Evolutionary conservation across 2,329 filamentous ascomycete genomes (phyloP).

Genomic region (Thelonectria blattea): DNA sequence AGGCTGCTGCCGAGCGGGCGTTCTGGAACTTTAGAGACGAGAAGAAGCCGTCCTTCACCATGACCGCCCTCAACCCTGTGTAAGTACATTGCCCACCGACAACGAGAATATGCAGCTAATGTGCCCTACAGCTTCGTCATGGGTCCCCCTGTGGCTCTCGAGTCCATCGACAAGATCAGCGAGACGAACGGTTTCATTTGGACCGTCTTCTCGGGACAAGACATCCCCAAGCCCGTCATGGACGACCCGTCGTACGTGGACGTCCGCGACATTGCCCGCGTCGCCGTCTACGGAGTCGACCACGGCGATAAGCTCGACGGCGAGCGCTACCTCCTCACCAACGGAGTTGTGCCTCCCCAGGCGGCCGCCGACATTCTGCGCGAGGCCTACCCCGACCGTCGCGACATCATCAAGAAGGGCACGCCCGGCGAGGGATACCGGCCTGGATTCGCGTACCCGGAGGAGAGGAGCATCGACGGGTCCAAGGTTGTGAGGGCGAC

Average conservation of each 20-base stretch:
- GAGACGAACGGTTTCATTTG: slow-evolving; percentile 32
- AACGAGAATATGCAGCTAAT: background rate
- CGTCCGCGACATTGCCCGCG: slow-evolving; percentile 33
- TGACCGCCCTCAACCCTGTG: slow-evolving; percentile 35
- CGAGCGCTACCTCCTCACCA: slow-evolving; percentile 29
- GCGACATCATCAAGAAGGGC: slow-evolving; percentile 30
- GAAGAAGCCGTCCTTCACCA: slow-evolving; percentile 28
- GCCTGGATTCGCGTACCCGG: slow-evolving; percentile 20
- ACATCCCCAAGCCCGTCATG: slow-evolving; percentile 28
- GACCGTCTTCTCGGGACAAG: slow-evolving; percentile 31
- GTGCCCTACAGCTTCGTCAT: slow-evolving; percentile 31
- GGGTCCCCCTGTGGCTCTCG: slow-evolving; percentile 29
- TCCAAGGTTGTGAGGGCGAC: slow-evolving; percentile 29
- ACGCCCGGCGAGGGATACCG: slow-evolving; percentile 30
- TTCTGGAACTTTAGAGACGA: slow-evolving; percentile 35
- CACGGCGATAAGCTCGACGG: slow-evolving; percentile 28
- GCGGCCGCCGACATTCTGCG: slow-evolving; percentile 36
- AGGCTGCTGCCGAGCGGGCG: slow-evolving; percentile 30
- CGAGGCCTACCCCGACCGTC: slow-evolving; percentile 28
- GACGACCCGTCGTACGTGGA: slow-evolving; percentile 28
- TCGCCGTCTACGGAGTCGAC: slow-evolving; percentile 32
- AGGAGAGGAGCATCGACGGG: slow-evolving; percentile 24
- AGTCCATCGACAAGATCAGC: slow-evolving; percentile 30
- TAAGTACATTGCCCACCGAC: slow-evolving; percentile 7
- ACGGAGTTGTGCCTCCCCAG: slow-evolving; percentile 30